A percentile compares a stretch with the other conserved stretches of the same genome.
Evolutionary conservation across 106 monocot genomes (phyloP).

Genomic region (Dioscorea dumetorum): DNA sequence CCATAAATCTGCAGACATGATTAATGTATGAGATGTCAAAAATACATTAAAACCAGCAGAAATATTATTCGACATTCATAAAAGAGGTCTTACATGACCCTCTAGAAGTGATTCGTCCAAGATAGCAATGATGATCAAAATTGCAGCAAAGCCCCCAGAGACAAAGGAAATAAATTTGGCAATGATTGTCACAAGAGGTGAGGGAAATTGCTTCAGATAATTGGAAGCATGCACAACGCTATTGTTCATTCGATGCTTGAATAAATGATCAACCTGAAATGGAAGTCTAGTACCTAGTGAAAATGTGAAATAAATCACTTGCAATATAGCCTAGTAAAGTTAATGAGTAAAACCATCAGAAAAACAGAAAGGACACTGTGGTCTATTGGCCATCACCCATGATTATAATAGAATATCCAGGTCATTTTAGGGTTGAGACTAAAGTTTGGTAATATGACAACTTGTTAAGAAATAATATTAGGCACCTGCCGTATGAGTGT

Average conservation of each 20-base stretch:
- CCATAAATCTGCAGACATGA: slow-evolving; percentile 75
- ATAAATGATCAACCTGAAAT: slow-evolving; percentile 89
- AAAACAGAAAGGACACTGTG: no score
- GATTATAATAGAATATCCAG: no score
- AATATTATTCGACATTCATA: background rate
- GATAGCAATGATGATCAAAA: slow-evolving; percentile 87
- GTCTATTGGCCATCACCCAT: no score
- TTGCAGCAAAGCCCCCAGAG: slow-evolving; percentile 90
- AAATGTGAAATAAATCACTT: no score
- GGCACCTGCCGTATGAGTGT: no score
- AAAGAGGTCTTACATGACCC: slow-evolving; percentile 67
- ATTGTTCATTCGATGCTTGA: slow-evolving; percentile 77
- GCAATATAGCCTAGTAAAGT: no score
- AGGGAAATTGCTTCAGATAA: slow-evolving; percentile 95
- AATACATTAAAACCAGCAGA: background rate
- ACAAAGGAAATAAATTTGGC: slow-evolving; percentile 95
- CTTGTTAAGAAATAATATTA: no score
- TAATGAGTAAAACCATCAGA: no score
- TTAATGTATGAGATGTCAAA: slow-evolving; percentile 5
- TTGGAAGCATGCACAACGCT: slow-evolving; percentile 65
- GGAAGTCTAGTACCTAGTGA: no score
- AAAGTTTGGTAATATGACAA: no score
- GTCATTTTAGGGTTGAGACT: no score
- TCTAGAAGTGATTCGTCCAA: slow-evolving; percentile 93
- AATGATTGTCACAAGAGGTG: slow-evolving; percentile 79